Evolutionary conservation across 257 asterid species (phyloP).

Genomic region (Solanum appendiculatum): DNA sequence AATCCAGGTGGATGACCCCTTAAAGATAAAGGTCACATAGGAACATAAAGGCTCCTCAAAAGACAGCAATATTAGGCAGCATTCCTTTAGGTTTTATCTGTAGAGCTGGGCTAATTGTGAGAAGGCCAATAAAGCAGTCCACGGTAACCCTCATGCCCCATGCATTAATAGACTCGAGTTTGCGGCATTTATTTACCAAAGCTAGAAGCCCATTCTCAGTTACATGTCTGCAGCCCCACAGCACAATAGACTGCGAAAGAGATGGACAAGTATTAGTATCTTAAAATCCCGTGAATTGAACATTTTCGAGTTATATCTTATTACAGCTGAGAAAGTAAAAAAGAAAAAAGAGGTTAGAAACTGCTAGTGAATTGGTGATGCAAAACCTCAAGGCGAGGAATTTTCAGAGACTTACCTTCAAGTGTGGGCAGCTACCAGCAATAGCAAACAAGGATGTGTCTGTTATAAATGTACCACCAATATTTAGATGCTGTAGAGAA

Average conservation of each 20-base stretch:
- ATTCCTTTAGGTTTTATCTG: constrained; percentile 59
- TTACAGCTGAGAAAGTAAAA: neutral
- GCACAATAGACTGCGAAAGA: constrained; percentile 46
- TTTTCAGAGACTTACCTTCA: constrained; percentile 38
- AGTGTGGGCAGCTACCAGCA: constrained; percentile 63
- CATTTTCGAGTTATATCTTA: neutral
- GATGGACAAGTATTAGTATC: neutral
- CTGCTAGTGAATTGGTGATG: neutral
- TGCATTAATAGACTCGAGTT: constrained; percentile 69
- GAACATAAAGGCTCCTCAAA: constrained; percentile 9
- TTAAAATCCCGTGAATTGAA: neutral
- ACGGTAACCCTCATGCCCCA: constrained; percentile 78
- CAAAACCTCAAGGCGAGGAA: neutral
- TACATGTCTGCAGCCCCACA: constrained; percentile 93
- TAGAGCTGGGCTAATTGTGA: constrained; percentile 69
- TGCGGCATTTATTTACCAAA: constrained; percentile 62
- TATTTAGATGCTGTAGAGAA: constrained; percentile 67
- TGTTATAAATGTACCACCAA: constrained; percentile 86
- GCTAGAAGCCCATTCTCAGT: constrained; percentile 69
- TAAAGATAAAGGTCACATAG: neutral
- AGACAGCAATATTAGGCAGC: constrained; percentile 33
- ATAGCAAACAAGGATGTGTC: constrained; percentile 62
- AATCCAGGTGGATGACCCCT: neutral
- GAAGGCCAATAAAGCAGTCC: constrained; percentile 59
- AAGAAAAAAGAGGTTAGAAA: neutral